Evolutionary conservation across 73 alveolate species (phyloP), one percentile per base, ranked within the genome.

Genomic region (Effrenium voratum): DNA sequence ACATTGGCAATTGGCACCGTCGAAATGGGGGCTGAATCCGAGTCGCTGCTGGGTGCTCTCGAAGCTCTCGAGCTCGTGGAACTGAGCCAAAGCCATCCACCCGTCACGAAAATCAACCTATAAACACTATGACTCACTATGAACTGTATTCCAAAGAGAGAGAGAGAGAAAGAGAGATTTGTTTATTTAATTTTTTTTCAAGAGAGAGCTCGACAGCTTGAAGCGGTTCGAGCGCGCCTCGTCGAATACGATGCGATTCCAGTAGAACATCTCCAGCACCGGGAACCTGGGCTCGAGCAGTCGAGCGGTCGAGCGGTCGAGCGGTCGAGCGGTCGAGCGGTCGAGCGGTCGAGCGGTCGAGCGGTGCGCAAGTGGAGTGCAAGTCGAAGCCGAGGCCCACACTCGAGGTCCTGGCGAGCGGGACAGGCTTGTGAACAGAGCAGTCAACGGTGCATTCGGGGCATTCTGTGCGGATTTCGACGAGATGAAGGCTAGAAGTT

Each of bases 11-110:
- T 55, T 55, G 30, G 68, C 16, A 57, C 72, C 16, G 16, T 57
- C 0, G 16, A 30, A 57, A 57, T 1, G 72, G 72, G 28, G 28
- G n/a, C 16, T 30, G 28, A 15, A 12, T 22, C 83, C 85, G 47
- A 87, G 95, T 52, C 40, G 44, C 98, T 91, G 98, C 91, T 91
- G 98, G 46, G 98, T 50, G 91, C 98, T 91, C 47, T 91, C 98
- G 80, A 91, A 91, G 47, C 98, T 91, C 80, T 91, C 98, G 32
- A 91, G 80, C 98, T 91, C 98, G 47, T 91, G 98, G 41, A 91
- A 91, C 98, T 86, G 94, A 41, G 41, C 8, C 36, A 70, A 3
- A 70, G 3, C 3, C 13, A 70, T 70, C 82, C n/a, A 72, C 47
- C n/a, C 34, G 30, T 6, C 82, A 13, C n/a, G n/a, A n/a, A n/a